Base-by-base conservation (phyloP, 1,284 basidiomycete genomes). In the Tilletia walkeri region DNA sequence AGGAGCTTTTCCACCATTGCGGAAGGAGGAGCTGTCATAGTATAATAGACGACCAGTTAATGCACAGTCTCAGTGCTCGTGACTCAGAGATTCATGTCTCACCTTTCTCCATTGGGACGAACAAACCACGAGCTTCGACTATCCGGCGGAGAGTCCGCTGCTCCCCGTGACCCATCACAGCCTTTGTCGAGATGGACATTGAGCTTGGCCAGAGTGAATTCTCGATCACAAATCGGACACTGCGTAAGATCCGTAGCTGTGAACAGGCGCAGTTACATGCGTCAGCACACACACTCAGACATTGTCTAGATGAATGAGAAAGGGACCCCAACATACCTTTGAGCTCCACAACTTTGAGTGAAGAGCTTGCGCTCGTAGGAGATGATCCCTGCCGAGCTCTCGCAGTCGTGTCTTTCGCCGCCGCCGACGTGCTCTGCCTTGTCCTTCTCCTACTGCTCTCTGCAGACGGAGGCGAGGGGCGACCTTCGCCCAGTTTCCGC, bases 191-290 rank as follows among this genome's bases (percentile, higher is more conserved):
- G 73, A 67, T 82, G 80, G 16, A 71, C 70, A 72, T 82, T 77
- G 5, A 82, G 72, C 1, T 77, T 75, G 2, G 69, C 71, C 16
- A 76, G 68, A 18, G 80, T 79, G 45, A 80, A 80, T 2, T 65
- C 70, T 45, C 75, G 74, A 34, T 68, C 54, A 66, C 80, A 82
- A 53, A 82, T 80, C 2, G 80, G 80, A 65, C 80, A 82, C 38
- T 72, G 47, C 0, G 78, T 75, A 14, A 73, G 36, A 34, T 76
- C 74, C 14, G 70, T 68, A 2, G 76, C 76, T 70, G 69, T 70
- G 24, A 76, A 69, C 48, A 38, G 16, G 9, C 34, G n/a, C 9
- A 63, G 36, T 34, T 45, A 7, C 6, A 45, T 36, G 14, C 16
- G 36, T 63, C 59, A 63, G 34, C 59, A 39, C 36, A 20, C 24